These are phyloP conservation scores for Cetradonia linearis DNA, from an alignment of 495 filamentous ascomycete species.

Conservation along the genomic window DNA sequence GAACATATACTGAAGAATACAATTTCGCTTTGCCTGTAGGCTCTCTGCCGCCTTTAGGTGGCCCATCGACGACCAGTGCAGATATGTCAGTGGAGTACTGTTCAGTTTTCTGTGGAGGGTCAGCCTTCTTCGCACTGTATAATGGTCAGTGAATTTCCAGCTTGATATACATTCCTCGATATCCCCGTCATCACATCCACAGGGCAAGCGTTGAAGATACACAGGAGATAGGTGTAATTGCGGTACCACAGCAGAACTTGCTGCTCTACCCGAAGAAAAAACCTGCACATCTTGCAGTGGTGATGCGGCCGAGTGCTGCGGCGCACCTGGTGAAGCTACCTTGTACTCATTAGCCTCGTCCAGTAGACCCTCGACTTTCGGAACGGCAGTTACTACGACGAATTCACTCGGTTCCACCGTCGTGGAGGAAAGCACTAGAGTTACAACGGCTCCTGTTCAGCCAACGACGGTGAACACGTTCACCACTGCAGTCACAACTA, in stretches of 20 bases:
- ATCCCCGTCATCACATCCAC: neutral
- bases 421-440: neutral
- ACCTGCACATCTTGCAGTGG: slow-evolving; percentile 9
- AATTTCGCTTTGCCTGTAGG: neutral
- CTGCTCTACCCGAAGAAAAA: neutral
- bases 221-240: neutral
- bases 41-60: neutral
- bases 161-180: neutral
- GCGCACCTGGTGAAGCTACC: slow-evolving; percentile 3
- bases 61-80: neutral
- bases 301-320: slow-evolving; percentile 13
- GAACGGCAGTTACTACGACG: neutral
- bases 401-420: slow-evolving; percentile 14
- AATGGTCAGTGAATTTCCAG: slow-evolving; percentile 2
- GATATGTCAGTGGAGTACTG: slow-evolving; percentile 19
- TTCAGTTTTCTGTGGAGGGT: slow-evolving; percentile 17
- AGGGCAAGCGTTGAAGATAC: neutral
- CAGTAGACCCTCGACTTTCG: neutral
- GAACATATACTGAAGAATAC: neutral
- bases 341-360: slow-evolving; percentile 2
- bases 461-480: neutral
- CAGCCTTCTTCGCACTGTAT: slow-evolving; percentile 16
- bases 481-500: neutral
- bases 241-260: neutral
- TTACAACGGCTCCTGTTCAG: neutral